Evolutionary conservation across 257 asterid genomes (phyloP).

Genomic region (Jacaranda mimosifolia): DNA sequence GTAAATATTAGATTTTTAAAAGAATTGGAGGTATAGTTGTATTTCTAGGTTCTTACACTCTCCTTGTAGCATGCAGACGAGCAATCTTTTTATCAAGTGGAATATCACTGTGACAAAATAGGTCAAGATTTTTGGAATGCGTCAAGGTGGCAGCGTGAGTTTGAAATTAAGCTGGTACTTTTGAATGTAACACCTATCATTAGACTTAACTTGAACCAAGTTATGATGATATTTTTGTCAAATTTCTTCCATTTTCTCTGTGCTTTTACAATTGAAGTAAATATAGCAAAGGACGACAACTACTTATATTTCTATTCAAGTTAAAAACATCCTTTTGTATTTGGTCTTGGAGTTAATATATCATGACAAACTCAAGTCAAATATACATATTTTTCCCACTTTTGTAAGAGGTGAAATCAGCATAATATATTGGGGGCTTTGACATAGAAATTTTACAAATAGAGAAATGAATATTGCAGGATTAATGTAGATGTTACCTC

Average conservation of each 20-base stretch:
- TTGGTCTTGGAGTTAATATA: constrained; percentile 11
- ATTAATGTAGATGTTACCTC: neutral
- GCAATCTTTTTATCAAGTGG: constrained; percentile 88
- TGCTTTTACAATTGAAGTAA: constrained; percentile 12
- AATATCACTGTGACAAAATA: constrained; percentile 99
- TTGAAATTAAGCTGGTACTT: constrained; percentile 90
- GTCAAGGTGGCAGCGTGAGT: constrained; percentile 96
- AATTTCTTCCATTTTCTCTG: constrained; percentile 6
- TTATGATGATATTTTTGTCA: constrained; percentile 23
- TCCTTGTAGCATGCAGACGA: constrained; percentile 95
- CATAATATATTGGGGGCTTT: constrained; percentile 21
- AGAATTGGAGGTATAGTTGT: too few relatives aligned
- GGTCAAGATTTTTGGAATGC: constrained; percentile 99
- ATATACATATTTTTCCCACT: neutral
- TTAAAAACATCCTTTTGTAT: neutral
- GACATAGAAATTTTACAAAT: neutral
- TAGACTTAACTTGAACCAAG: constrained; percentile 19
- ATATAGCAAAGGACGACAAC: neutral
- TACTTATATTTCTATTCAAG: neutral
- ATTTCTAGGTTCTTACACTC: too few relatives aligned
- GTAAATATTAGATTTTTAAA: too few relatives aligned
- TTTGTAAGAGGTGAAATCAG: constrained; percentile 17
- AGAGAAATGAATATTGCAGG: constrained; percentile 1
- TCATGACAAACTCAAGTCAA: constrained; percentile 10
- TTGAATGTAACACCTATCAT: constrained; percentile 18